A percentile compares a stretch with the other conserved stretches of the same genome.
Evolutionary conservation across 306 rosid species (phyloP).

Genomic region (Malus domestica): DNA sequence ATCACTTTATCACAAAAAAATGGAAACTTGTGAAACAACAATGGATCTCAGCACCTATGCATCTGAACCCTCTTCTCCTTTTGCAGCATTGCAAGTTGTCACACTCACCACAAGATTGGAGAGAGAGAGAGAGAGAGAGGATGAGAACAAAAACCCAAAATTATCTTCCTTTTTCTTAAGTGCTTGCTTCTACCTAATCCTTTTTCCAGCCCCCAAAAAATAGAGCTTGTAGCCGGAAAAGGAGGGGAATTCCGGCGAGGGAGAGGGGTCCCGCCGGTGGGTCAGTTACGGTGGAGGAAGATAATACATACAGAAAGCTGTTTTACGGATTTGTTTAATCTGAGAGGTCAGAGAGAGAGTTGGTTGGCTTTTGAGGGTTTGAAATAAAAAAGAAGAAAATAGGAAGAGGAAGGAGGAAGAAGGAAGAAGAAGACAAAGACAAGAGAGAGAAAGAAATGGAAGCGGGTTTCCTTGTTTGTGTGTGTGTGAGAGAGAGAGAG

Average conservation of each 20-base stretch:
- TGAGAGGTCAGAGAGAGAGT: slow-evolving; percentile 25
- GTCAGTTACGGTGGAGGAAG: slow-evolving; percentile 19
- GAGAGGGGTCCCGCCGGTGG: slow-evolving; percentile 50
- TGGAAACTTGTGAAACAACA: background rate
- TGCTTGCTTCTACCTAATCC: slow-evolving; percentile 2
- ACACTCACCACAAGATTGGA: slow-evolving; percentile 7
- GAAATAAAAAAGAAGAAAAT: background rate
- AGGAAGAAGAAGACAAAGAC: slow-evolving; percentile 3
- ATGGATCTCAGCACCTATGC: slow-evolving; percentile 10
- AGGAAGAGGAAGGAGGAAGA: background rate
- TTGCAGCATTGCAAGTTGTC: slow-evolving; percentile 15
- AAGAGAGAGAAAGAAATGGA: slow-evolving; percentile 30
- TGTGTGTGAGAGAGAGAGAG: background rate
- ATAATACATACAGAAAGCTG: slow-evolving; percentile 14
- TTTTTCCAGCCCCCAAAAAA: background rate
- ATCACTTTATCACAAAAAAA: background rate
- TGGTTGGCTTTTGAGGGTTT: slow-evolving; percentile 23
- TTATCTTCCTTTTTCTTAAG: background rate
- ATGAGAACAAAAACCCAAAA: background rate
- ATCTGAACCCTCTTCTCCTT: background rate
- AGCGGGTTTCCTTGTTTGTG: slow-evolving; percentile 18
- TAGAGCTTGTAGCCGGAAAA: slow-evolving; percentile 1
- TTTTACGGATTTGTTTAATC: background rate
- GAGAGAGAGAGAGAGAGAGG: slow-evolving; percentile 6
- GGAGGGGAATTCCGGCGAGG: slow-evolving; percentile 48